Conservation (phyloP, 129 eudicot genomes). For the Flaveria brownii region DNA sequence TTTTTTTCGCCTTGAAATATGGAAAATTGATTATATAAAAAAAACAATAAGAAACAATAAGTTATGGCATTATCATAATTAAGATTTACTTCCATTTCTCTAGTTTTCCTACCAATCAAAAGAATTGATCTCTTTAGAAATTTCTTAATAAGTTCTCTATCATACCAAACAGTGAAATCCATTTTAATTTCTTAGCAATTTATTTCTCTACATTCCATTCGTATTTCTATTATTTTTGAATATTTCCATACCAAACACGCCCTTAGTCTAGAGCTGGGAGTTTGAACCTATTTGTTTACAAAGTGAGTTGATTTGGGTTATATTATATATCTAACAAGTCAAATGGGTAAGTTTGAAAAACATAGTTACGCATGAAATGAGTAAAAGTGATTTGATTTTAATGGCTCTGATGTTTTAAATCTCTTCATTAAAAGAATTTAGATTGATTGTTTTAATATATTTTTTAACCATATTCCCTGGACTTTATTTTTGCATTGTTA, state of each 20-base stretch:
- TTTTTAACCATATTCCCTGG: not conserved
- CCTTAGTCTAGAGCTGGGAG: conserved; percentile 4
- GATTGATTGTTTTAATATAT: not conserved
- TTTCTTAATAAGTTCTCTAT: not conserved
- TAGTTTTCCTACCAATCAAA: not conserved
- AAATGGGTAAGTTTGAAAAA: not conserved
- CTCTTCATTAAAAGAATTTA: not conserved
- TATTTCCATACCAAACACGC: not conserved
- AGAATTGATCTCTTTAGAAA: not conserved
- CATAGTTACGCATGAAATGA: not conserved
- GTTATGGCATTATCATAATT: not conserved
- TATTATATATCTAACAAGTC: not conserved
- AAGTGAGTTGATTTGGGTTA: not conserved
- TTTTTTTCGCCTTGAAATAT: no score
- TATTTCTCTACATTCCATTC: not conserved
- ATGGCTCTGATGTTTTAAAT: not conserved
- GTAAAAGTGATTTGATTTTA: not conserved
- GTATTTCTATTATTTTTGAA: not conserved
- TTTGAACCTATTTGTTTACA: not conserved
- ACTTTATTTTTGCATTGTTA: not conserved
- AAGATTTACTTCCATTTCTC: not conserved
- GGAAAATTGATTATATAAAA: no score
- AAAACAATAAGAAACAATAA: not conserved
- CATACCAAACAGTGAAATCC: not conserved
- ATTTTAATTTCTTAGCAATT: not conserved